Base-by-base conservation (phyloP, 176 grass and related monocot species). In the Paspalum notatum region DNA sequence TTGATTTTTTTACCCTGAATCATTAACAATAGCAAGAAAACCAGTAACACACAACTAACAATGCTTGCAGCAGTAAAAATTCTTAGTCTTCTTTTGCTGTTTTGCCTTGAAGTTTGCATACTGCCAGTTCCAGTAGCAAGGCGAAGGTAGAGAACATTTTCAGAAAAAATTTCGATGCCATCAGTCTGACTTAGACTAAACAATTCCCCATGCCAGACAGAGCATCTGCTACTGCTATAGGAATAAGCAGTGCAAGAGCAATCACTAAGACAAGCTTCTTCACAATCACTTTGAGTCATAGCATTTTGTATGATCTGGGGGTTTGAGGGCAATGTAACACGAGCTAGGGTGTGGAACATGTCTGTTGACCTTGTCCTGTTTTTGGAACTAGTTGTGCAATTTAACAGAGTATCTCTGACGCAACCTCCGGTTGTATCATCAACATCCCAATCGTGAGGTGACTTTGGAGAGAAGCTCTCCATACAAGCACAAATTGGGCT, bases 151-250 rank as follows among this genome's bases (percentile, higher is more conserved):
- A 56, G 53, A 21, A 56, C 53, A 56, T 56, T 20, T 0, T 21
- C 20, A 4, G 53, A n/a, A 21, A 0, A 9, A 56, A 21, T 56
- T 9, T 8, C 53, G 9, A 3, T 56, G 53, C 20, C 3, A 9
- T 21, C 20, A 39, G n/a, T 43, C 9, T n/a, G 63, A 41, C 6
- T 66, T 43, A 67, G 1, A 43, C 83, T 78, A 21, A 86, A 40
- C 46, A 90, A 46, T 41, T 86, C 72, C 11, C 83, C 83, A 57
- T 78, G 72, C 88, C 88, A 90, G 32, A 86, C 20, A 26, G 39
- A 74, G 27, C 83, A 90, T 44, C 20, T 52, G 66, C 27, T 67
- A 67, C 9, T 51, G 61, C 68, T 76, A 12, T 62, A 85, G 66
- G 79, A 84, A 66, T 66, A 66, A 66, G 63, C 63, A 17, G 63